Base-by-base conservation (phyloP, 352 stramenopile species). In the Phytophthora gonapodyides region DNA sequence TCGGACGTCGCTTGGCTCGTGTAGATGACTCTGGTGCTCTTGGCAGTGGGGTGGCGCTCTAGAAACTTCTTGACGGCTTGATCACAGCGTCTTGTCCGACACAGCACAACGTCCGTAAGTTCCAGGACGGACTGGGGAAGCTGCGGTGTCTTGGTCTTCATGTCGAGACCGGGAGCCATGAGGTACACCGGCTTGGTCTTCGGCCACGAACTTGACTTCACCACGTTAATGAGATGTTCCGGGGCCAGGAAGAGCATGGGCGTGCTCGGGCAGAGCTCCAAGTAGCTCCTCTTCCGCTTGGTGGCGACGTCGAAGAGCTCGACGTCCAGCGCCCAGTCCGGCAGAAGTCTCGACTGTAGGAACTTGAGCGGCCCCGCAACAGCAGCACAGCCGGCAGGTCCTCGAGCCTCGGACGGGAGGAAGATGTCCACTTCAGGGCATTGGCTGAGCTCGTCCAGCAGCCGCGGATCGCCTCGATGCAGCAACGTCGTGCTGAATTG, bases 381-480 rank as follows among this genome's bases (percentile, higher is more conserved):
- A 79, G 69, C 84, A 84, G 48, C 78, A 76, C 60, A 85, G 45
- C 49, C 58, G 53, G 31, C 75, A 46, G 38, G 79, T 43, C 34
- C 64, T 67, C 38, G 48, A 27, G 16, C 40, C 5, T 50, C 41
- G 1, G 43, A 42, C 21, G 82, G 78, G 7, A 88, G 42, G 68
- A 80, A 91, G 50, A 91, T 78, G 24, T 91, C 82, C 17, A 89
- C 69, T 48, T 87, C 79, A 0, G 74, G 65, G 43, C 82, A 90
- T 38, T 73, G 51, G 8, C 66, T 57, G 21, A 91, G 61, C 37
- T 74, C 67, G 5, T 79, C 59, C 34, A 88, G 50, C 19, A 88
- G 49, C 44, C 67, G 31, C 16, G 70, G 67, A n/a, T 87, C 75
- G 34, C 64, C 58, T 37, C 54, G 52, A 16, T 76, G 64, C 5